Evolutionary conservation across 257 asterid species (phyloP), one percentile per base, ranked within the genome.

Genomic region (Leptodermis oblonga): DNA sequence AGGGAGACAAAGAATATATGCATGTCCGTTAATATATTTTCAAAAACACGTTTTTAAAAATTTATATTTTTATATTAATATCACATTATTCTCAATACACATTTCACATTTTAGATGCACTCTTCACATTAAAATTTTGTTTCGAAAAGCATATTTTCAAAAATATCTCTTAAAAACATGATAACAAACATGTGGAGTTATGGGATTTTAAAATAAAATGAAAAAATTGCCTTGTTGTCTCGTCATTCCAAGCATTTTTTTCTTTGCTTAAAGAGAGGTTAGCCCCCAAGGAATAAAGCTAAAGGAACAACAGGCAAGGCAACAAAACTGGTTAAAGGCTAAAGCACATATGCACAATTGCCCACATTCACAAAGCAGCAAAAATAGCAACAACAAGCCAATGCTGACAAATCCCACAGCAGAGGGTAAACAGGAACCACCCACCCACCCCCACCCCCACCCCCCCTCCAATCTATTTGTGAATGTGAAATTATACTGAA

Each of bases 231-330:
- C 22, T 42, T n/a, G 18, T 77, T 77, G 80, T 79, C 79, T 62
- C 82, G 74, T 75, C 67, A 77, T 75, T 73, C 83, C 80, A 68
- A 80, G 89, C 76, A 77, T 80, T 70, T 81, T n/a, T 82, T 74
- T 77, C 86, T 85, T 87, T 87, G 87, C 87, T 85, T 84, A 79
- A 80, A 78, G 85, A 80, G 81, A 69, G 77, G 82, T 81, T 79
- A 78, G 82, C 77, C 82, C 73, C 59, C 69, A 48, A 59, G 71
- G 86, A 78, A 84, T 86, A 83, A 86, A 86, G 92, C 71, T 59
- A 76, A 77, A 72, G 78, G 77, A 77, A 28, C 25, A 53, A 53
- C 31, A 23, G 60, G 33, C 71, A 70, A 67, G 61, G 62, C 67
- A 82, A 73, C 60, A 55, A 77, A 69, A 75, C 60, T 73, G 79